phyloP scores from a whole-genome alignment of 1,139 yeast species.

The Geotrichum australiense region DNA sequence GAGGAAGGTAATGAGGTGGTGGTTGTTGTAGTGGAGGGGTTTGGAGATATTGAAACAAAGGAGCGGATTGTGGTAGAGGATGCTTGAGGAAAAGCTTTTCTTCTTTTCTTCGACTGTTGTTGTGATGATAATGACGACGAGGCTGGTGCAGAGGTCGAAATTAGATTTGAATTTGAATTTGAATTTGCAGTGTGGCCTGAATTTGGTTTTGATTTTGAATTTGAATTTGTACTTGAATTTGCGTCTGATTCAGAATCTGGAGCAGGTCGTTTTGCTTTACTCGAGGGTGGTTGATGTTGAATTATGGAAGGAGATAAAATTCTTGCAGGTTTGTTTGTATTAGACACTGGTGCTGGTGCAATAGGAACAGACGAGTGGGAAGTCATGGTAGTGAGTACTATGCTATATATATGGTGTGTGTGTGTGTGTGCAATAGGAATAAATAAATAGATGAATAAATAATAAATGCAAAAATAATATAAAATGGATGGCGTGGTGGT shows the following conservation, averaged over 20 bases:
- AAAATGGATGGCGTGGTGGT: too few relatives aligned
- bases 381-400: too few relatives aligned
- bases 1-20: too few relatives aligned
- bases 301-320: background rate
- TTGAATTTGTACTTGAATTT: background rate
- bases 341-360: background rate
- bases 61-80: too few relatives aligned
- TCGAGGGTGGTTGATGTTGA: background rate
- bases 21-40: background rate
- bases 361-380: background rate
- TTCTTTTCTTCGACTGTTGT: too few relatives aligned
- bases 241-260: background rate
- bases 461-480: too few relatives aligned
- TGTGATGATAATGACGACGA: too few relatives aligned
- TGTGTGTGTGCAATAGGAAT: too few relatives aligned
- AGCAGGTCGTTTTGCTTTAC: background rate
- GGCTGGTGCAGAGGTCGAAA: background rate
- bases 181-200: background rate
- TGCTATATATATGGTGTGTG: too few relatives aligned
- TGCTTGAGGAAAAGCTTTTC: too few relatives aligned
- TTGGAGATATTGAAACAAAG: conserved; percentile 2
- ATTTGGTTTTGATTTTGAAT: background rate
- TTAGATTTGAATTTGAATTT: too few relatives aligned
- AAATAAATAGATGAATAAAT: too few relatives aligned
- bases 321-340: background rate